A percentile compares a stretch with the other conserved stretches of the same genome.
Evolutionary conservation across 305 asterid species (phyloP).

Genomic region (Nicotiana rustica): DNA sequence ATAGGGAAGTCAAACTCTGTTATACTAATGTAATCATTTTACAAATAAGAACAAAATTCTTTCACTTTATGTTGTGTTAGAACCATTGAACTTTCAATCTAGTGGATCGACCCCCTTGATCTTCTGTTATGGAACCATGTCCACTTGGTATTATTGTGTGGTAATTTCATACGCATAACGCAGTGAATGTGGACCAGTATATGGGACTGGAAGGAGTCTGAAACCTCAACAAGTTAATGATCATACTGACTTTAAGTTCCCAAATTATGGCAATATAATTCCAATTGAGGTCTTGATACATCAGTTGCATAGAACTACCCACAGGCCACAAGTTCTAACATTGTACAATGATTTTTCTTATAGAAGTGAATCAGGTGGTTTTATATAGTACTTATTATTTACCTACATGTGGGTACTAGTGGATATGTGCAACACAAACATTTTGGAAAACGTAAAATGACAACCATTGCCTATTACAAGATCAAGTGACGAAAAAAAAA

Average conservation of each 20-base stretch:
- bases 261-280: not conserved
- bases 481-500: not conserved
- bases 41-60: not conserved
- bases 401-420: not conserved
- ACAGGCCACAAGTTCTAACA: not conserved
- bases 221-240: not conserved
- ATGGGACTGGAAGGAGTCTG: not conserved
- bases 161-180: not conserved
- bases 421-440: not conserved
- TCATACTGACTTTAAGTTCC: not conserved
- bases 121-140: not conserved
- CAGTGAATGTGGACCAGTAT: not conserved
- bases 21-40: slow-evolving; percentile 20
- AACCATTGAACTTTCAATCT: not conserved
- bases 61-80: not conserved
- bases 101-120: not conserved
- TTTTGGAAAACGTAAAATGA: not conserved
- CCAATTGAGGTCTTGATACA: not conserved
- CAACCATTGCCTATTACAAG: not conserved
- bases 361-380: not conserved
- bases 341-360: not conserved
- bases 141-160: slow-evolving; percentile 1
- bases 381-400: not conserved
- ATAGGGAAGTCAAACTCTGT: not conserved
- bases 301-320: too few species aligned